Conservation (phyloP, 2,329 filamentous ascomycete genomes). For the Fusarium compactum region DNA sequence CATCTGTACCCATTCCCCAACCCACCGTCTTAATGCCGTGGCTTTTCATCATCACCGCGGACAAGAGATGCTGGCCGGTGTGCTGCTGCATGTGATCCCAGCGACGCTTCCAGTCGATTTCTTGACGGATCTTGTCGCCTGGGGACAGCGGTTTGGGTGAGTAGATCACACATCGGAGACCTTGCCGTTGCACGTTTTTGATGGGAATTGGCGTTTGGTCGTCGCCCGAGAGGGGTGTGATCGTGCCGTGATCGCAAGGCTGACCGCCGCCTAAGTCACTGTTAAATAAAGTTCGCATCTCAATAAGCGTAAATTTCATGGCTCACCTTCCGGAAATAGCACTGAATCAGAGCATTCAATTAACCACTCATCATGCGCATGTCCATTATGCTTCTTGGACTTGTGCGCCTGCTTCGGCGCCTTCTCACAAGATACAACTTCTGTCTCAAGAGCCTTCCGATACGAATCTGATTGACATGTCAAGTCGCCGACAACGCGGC, state of each 20-base stretch:
- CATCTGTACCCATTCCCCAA: slow-evolving; percentile 49
- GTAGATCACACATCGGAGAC: slow-evolving; percentile 44
- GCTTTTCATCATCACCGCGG: slow-evolving; percentile 47
- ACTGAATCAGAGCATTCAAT: slow-evolving; percentile 50
- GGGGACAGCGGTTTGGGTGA: slow-evolving; percentile 35
- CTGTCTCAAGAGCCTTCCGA: slow-evolving; percentile 39
- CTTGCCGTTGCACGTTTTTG: slow-evolving; percentile 46
- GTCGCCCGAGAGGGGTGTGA: slow-evolving; percentile 24
- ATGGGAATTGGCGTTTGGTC: slow-evolving; percentile 35
- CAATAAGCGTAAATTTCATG: accelerated
- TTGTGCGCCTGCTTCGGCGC: slow-evolving; percentile 28
- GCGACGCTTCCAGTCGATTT: slow-evolving; percentile 47
- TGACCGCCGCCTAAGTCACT: slow-evolving; percentile 47
- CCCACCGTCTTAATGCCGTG: slow-evolving; percentile 46
- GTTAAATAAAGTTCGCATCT: accelerated
- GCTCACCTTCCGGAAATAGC: slow-evolving; percentile 48
- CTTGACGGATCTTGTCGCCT: slow-evolving; percentile 43
- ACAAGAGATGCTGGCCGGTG: slow-evolving; percentile 51
- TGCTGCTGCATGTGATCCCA: slow-evolving; percentile 54
- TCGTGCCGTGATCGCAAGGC: slow-evolving; percentile 48
- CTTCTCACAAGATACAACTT: slow-evolving; percentile 48
- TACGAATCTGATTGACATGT: slow-evolving; percentile 49
- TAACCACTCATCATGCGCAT: slow-evolving; percentile 46
- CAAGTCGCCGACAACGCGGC: slow-evolving; percentile 45
- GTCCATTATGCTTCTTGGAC: slow-evolving; percentile 41